A percentile compares a stretch with the other conserved stretches of the same genome.
These are phyloP conservation scores for Lithospermum erythrorhizon DNA, from an alignment of 257 asterid species.

Conservation along the genomic window DNA sequence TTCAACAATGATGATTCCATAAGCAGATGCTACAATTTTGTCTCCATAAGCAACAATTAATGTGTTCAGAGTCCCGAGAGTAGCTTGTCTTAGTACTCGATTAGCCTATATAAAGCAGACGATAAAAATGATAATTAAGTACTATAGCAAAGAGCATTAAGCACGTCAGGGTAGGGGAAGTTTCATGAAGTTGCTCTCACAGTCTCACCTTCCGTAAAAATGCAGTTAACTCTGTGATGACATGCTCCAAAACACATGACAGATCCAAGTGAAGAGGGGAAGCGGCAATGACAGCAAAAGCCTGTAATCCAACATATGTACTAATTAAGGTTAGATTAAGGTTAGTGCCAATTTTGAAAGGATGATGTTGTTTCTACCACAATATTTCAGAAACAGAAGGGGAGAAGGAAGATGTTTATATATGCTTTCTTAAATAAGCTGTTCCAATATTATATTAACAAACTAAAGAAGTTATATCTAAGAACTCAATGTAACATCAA, in stretches of 20 bases:
- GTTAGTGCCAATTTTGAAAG: not conserved
- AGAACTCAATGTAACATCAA: too few relatives aligned
- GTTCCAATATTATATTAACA: not conserved
- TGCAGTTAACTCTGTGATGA: constrained; percentile 87
- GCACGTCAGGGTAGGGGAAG: not conserved
- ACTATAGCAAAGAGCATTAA: not conserved
- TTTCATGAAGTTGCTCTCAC: not conserved
- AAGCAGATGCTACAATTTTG: constrained; percentile 81
- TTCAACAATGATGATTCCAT: constrained; percentile 87
- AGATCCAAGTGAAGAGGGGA: constrained; percentile 89
- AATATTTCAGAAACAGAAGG: not conserved
- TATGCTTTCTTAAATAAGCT: not conserved
- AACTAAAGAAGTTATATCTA: not conserved
- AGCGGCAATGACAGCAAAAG: constrained; percentile 90
- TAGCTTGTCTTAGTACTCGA: constrained; percentile 90
- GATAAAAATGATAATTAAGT: constrained; percentile 12
- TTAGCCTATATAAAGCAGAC: constrained; percentile 56
- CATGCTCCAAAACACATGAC: constrained; percentile 79
- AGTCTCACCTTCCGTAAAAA: constrained; percentile 69
- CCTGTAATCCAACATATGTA: constrained; percentile 37
- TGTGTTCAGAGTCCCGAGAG: constrained; percentile 87
- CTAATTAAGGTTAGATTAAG: not conserved
- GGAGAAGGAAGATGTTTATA: too few relatives aligned
- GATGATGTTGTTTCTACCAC: not conserved
- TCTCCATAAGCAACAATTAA: constrained; percentile 89